Base-by-base conservation (phyloP, 2,329 filamentous ascomycete genomes). In the Aspergillus jensenii region DNA sequence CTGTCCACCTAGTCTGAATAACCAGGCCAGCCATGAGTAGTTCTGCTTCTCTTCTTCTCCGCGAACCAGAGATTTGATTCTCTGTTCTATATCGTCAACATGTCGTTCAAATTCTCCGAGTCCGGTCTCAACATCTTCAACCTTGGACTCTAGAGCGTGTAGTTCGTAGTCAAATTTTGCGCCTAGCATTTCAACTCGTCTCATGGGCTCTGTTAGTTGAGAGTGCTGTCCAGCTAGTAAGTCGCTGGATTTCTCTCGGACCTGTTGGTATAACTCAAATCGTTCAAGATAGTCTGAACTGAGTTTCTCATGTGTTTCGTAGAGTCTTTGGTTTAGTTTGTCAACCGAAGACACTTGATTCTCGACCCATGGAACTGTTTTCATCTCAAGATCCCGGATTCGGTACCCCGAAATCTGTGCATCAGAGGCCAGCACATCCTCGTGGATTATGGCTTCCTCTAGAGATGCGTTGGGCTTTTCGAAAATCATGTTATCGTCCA, bases 91-190 rank as follows among this genome's bases (percentile, higher is more conserved):
- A 54, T 90, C 87, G 46, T 83, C 79, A 1, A 95, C 90, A 71
- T 93, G 89, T 49, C 84, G 82, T 73, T 93, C 90, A 72, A 96
- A 96, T 60, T 92, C 89, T 11, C 77, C 78, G 0, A 96, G 86
- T 1, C 90, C 90, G 60, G 91, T 89, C 69, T 96, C 92, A 8
- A 96, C 90, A 69, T 98, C 93, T 66, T 90, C 84, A 9, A 96
- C 88, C 67, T 91, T 91, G 48, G 87, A 86, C 49, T 87, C 82
- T n/a, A 98, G 79, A 15, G 87, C 86, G 59, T 89, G 85, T 60
- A 97, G 88, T 78, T 97, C 93, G 74, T 98, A 98, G 68, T 98
- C 93, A 55, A 98, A 81, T 74, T 93, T 93, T 19, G 91, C 91
- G 3, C 89, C 86, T 40, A 96, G 79, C 21, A 89, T 84, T 71